phyloP scores from a whole-genome alignment of 1,284 basidiomycete species.

The Porogramme epimiltina region DNA sequence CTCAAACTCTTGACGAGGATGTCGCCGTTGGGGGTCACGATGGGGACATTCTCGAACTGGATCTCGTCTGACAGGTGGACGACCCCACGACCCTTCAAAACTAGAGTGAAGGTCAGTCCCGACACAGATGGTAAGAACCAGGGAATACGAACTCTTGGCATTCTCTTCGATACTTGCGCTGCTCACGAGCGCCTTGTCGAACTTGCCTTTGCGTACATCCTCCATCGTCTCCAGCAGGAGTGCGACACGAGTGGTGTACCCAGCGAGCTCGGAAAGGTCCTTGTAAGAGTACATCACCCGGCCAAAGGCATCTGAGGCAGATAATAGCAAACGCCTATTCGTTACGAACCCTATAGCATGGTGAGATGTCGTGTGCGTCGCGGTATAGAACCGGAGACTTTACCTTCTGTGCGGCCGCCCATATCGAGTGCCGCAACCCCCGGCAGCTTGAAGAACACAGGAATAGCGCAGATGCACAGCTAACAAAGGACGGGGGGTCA shows the following conservation, averaged over 20 bases:
- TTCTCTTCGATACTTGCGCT: slow-evolving; percentile 80
- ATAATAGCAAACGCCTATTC: slow-evolving; percentile 89
- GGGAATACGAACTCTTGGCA: slow-evolving; percentile 61
- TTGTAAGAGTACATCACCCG: slow-evolving; percentile 96
- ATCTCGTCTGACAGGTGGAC: slow-evolving; percentile 88
- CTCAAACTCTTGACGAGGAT: slow-evolving; percentile 83
- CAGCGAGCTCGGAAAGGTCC: slow-evolving; percentile 93
- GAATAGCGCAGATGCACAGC: slow-evolving; percentile 92
- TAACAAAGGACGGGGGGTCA: slow-evolving; percentile 30
- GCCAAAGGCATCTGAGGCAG: slow-evolving; percentile 79
- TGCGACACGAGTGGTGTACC: slow-evolving; percentile 92
- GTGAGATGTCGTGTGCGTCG: not conserved
- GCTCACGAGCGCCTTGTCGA: slow-evolving; percentile 87
- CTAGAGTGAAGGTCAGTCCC: slow-evolving; percentile 38
- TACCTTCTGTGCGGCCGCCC: slow-evolving; percentile 86
- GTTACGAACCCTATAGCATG: slow-evolving; percentile 88
- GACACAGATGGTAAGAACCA: not conserved
- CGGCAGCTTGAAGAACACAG: slow-evolving; percentile 90
- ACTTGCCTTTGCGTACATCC: slow-evolving; percentile 83
- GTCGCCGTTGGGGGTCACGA: slow-evolving; percentile 96
- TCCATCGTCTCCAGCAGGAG: slow-evolving; percentile 91
- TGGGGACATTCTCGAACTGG: slow-evolving; percentile 90
- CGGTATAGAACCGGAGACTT: slow-evolving; percentile 2
- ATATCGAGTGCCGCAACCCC: slow-evolving; percentile 72
- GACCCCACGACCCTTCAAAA: slow-evolving; percentile 79